Percentiles rank a stretch among this genome's conserved stretches.
Conservation (phyloP, 2,329 filamentous ascomycete species). For the Fusarium annulatum region DNA sequence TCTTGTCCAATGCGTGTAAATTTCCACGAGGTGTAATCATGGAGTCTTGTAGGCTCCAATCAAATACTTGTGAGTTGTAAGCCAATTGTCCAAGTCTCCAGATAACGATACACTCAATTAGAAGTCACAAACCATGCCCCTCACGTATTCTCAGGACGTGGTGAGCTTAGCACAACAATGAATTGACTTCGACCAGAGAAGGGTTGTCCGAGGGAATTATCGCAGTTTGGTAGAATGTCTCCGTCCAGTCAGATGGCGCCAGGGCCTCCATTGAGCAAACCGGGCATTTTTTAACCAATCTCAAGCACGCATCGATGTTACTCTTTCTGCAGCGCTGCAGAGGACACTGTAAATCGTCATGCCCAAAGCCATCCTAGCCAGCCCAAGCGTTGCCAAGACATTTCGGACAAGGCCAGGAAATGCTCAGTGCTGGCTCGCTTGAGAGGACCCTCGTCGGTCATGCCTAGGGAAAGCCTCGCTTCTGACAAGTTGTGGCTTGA, state of each 20-base stretch:
- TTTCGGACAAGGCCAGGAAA: constrained; percentile 30
- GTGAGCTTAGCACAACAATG: constrained; percentile 10
- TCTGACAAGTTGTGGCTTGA: constrained; percentile 23
- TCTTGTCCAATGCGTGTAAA: constrained; percentile 9
- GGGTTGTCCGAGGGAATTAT: constrained; percentile 6
- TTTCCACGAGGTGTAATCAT: neutral
- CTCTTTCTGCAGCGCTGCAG: constrained; percentile 15
- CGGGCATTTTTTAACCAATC: constrained; percentile 33
- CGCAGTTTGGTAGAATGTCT: constrained; percentile 2
- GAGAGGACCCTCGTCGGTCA: constrained; percentile 11
- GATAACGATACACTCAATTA: neutral
- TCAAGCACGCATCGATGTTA: constrained; percentile 31
- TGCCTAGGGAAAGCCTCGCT: constrained; percentile 6
- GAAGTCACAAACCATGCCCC: neutral
- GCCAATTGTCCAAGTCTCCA: neutral
- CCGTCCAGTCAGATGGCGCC: constrained; percentile 10
- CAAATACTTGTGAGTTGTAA: neutral
- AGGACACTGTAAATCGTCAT: constrained; percentile 31
- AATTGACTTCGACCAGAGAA: constrained; percentile 2
- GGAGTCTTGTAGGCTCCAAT: neutral
- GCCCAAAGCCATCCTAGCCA: constrained; percentile 14
- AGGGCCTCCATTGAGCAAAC: constrained; percentile 23
- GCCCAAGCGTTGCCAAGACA: constrained; percentile 41
- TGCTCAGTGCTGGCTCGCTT: constrained; percentile 35
- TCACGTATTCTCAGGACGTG: neutral